phyloP scores from a whole-genome alignment of 2,329 filamentous ascomycete genomes.

The Colletotrichum sp. region DNA sequence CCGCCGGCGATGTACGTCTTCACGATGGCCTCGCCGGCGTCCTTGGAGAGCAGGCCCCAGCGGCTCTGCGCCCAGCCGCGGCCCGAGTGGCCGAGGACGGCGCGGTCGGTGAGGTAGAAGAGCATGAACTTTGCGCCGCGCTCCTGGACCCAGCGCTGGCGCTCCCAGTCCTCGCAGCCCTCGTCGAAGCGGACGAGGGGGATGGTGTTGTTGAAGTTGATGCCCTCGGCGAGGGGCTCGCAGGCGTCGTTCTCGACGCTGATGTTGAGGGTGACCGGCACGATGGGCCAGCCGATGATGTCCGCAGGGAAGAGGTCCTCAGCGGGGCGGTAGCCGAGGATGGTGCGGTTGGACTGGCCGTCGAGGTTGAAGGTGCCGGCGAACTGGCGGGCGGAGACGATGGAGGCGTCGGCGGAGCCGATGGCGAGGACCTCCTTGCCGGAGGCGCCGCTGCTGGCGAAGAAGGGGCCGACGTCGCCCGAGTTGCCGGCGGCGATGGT shows the following conservation, averaged over 20 bases:
- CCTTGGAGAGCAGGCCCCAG: conserved; percentile 11
- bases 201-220: conserved; percentile 5
- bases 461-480: conserved; percentile 26
- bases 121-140: conserved; percentile 34
- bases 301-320: conserved; percentile 24
- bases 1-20: conserved; percentile 31
- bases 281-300: conserved; percentile 28
- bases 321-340: conserved; percentile 27
- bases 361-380: conserved; percentile 27
- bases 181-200: conserved; percentile 16
- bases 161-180: conserved; percentile 13
- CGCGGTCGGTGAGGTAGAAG: conserved; percentile 35
- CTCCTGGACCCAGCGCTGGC: conserved; percentile 33
- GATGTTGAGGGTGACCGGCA: conserved; percentile 27
- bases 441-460: conserved; percentile 27
- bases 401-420: conserved; percentile 11
- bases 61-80: conserved; percentile 12
- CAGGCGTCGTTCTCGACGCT: conserved; percentile 29
- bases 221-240: conserved; percentile 17
- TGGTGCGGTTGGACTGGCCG: conserved; percentile 25
- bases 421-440: conserved; percentile 30
- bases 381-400: conserved; percentile 13
- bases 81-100: conserved; percentile 10
- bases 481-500: conserved; percentile 19
- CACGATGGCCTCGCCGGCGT: conserved; percentile 34